Evolutionary conservation across 2,329 filamentous ascomycete genomes (phyloP).

Genomic region (Calonectria ilicicola): DNA sequence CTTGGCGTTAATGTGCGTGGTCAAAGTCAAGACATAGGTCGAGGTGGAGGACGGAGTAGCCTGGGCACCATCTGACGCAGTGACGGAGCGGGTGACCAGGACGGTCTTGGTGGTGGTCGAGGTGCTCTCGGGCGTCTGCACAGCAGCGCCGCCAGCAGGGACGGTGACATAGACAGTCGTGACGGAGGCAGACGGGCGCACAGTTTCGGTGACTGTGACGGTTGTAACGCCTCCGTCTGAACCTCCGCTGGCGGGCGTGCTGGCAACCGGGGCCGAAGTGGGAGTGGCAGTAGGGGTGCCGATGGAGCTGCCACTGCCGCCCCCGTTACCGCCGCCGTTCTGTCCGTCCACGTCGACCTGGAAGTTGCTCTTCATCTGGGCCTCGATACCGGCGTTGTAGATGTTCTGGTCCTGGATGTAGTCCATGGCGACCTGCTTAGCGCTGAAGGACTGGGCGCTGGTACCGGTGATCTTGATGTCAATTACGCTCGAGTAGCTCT

Average conservation of each 20-base stretch:
- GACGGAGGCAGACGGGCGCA: constrained; percentile 53
- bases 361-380: constrained; percentile 60
- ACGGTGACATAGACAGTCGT: constrained; percentile 52
- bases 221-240: constrained; percentile 37
- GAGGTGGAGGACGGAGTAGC: neutral
- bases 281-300: constrained; percentile 24
- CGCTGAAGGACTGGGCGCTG: constrained; percentile 36
- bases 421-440: constrained; percentile 37
- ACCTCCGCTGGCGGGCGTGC: constrained; percentile 28
- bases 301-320: constrained; percentile 33
- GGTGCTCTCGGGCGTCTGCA: constrained; percentile 28
- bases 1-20: constrained; percentile 12
- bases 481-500: constrained; percentile 56
- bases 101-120: constrained; percentile 38
- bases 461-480: constrained; percentile 53
- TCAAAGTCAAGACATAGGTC: constrained; percentile 1
- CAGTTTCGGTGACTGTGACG: constrained; percentile 52
- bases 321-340: constrained; percentile 32
- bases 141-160: constrained; percentile 38
- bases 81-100: constrained; percentile 28
- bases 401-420: constrained; percentile 55
- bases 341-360: constrained; percentile 52
- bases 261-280: constrained; percentile 14
- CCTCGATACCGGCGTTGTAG: constrained; percentile 57
- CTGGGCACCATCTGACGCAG: neutral